phyloP scores from a whole-genome alignment of 2,329 filamentous ascomycete genomes.

The Ophiostoma ips region DNA sequence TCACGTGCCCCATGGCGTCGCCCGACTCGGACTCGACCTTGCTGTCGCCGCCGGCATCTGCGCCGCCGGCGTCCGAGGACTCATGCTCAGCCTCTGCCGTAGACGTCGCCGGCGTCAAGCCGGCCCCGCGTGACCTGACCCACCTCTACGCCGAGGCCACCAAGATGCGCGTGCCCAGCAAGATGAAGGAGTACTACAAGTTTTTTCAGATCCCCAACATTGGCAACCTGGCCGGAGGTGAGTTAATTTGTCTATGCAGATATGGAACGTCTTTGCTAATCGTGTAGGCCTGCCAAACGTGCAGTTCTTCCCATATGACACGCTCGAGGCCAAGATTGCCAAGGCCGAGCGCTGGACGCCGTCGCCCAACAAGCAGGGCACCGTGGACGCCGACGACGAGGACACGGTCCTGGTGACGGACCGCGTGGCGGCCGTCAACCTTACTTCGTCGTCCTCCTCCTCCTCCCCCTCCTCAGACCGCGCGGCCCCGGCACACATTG shows the following conservation, averaged over 20 bases:
- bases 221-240: constrained; percentile 48
- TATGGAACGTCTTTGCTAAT: neutral
- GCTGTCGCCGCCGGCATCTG: neutral
- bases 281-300: constrained; percentile 62
- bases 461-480: constrained; percentile 17
- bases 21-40: neutral
- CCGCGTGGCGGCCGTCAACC: constrained; percentile 20
- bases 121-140: constrained; percentile 54
- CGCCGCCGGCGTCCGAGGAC: neutral
- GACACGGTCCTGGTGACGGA: constrained; percentile 23
- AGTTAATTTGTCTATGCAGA: constrained; percentile 15
- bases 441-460: constrained; percentile 2
- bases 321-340: constrained; percentile 69
- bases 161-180: constrained; percentile 47
- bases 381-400: constrained; percentile 21
- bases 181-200: constrained; percentile 73
- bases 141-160: constrained; percentile 65
- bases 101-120: neutral
- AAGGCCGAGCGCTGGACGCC: constrained; percentile 61
- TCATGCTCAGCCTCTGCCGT: neutral
- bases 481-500: constrained; percentile 36
- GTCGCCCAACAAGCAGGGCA: constrained; percentile 42
- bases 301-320: constrained; percentile 79
- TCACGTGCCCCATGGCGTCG: neutral
- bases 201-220: constrained; percentile 58